phyloP scores from a whole-genome alignment of 768 basidiomycete genomes.

The Scleroderma bovista region DNA sequence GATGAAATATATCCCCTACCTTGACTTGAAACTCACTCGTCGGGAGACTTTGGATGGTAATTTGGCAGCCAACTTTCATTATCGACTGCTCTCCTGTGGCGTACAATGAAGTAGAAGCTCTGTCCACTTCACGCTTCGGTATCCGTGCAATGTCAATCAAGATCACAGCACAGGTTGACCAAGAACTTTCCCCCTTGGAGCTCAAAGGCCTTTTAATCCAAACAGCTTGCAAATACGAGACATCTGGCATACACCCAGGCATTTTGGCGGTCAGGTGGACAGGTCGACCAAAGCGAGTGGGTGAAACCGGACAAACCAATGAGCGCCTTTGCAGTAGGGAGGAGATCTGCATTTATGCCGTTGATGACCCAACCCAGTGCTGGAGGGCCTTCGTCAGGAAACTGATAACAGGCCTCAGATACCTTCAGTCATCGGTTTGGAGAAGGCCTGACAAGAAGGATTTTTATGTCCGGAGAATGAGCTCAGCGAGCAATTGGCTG shows the following conservation, averaged over 20 bases:
- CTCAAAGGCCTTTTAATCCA: too few relatives aligned
- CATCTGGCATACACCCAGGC: too few relatives aligned
- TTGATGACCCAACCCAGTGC: slow-evolving; percentile 60
- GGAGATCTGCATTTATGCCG: slow-evolving; percentile 47
- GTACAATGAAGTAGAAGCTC: slow-evolving; percentile 95
- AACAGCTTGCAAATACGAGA: too few relatives aligned
- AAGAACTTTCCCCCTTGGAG: too few relatives aligned
- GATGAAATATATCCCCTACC: slow-evolving; percentile 96
- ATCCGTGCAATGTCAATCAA: slow-evolving; percentile 99
- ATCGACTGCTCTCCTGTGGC: slow-evolving; percentile 98
- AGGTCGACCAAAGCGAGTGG: slow-evolving; percentile 85
- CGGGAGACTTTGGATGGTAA: slow-evolving; percentile 98
- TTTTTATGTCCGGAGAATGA: slow-evolving; percentile 97
- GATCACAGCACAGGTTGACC: slow-evolving; percentile 98
- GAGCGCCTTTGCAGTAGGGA: slow-evolving; percentile 37
- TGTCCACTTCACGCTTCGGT: slow-evolving; percentile 97
- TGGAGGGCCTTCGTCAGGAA: slow-evolving; percentile 68
- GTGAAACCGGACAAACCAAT: slow-evolving; percentile 57
- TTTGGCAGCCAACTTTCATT: slow-evolving; percentile 92
- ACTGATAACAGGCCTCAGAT: slow-evolving; percentile 86
- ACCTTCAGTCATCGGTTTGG: slow-evolving; percentile 80
- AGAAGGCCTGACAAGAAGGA: slow-evolving; percentile 96
- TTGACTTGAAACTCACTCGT: slow-evolving; percentile 97
- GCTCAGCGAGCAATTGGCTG: slow-evolving; percentile 86
- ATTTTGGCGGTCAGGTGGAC: slow-evolving; percentile 86